These are phyloP conservation scores for Vanderwaltozyma polyspora DNA, from an alignment of 805 yeast genomes.

Conservation along the genomic window DNA sequence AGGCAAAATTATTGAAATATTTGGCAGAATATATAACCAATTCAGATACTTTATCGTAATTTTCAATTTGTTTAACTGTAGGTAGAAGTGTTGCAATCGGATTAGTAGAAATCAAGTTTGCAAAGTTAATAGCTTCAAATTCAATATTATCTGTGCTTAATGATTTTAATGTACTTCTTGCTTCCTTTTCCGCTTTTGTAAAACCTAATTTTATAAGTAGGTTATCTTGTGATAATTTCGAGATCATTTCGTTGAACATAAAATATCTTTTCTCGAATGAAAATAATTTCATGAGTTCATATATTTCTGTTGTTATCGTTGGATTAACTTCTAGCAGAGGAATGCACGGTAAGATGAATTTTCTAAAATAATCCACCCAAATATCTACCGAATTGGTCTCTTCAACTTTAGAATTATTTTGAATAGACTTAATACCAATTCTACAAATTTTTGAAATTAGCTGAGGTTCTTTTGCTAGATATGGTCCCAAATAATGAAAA, in stretches of 20 bases:
- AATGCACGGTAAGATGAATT: slow-evolving; percentile 55
- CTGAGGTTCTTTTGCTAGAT: slow-evolving; percentile 36
- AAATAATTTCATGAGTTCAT: slow-evolving; percentile 39
- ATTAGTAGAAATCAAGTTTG: slow-evolving; percentile 60
- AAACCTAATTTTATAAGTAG: slow-evolving; percentile 47
- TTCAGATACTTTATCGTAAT: slow-evolving; percentile 76
- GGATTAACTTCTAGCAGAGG: slow-evolving; percentile 45
- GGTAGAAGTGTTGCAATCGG: slow-evolving; percentile 70
- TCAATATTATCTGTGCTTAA: slow-evolving; percentile 69
- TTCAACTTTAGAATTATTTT: slow-evolving; percentile 1
- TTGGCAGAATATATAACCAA: slow-evolving; percentile 70
- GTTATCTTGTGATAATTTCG: slow-evolving; percentile 44
- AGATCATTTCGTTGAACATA: slow-evolving; percentile 68
- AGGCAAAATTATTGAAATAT: slow-evolving; percentile 63
- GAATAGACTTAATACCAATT: slow-evolving; percentile 37
- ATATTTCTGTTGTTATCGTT: slow-evolving; percentile 50
- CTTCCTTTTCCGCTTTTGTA: slow-evolving; percentile 62
- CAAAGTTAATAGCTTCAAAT: slow-evolving; percentile 60
- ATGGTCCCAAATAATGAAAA: slow-evolving; percentile 44
- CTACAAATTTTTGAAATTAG: slow-evolving; percentile 51
- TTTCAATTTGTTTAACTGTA: slow-evolving; percentile 72
- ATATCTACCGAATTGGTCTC: slow-evolving; percentile 8
- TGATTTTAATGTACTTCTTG: slow-evolving; percentile 68
- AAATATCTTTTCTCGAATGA: slow-evolving; percentile 57
- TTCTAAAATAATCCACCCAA: slow-evolving; percentile 57